These are phyloP conservation scores for Carex littledalei DNA, from an alignment of 176 grass and related monocot species.

Conservation along the genomic window DNA sequence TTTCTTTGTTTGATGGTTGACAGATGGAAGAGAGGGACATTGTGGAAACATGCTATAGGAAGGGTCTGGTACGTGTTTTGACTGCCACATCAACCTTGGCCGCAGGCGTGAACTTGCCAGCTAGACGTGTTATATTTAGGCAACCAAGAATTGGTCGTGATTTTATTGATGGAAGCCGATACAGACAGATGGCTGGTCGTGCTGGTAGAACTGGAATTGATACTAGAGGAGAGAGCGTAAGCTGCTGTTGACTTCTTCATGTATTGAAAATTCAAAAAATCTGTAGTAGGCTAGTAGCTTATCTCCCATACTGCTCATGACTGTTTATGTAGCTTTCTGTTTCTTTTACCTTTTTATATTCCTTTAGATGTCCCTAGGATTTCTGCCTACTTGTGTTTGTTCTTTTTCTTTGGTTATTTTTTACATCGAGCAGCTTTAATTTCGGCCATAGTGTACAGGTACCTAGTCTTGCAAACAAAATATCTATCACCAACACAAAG, in stretches of 20 bases:
- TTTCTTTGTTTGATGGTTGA: slow-evolving; percentile 14
- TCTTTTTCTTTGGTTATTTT: not conserved
- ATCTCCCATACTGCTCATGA: not conserved
- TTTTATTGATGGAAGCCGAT: slow-evolving; percentile 95
- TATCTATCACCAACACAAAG: not conserved
- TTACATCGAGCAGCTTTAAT: not conserved
- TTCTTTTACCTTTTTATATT: not conserved
- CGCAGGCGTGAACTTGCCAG: slow-evolving; percentile 97
- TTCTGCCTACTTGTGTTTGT: not conserved
- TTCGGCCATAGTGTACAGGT: not conserved
- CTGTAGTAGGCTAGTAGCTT: not conserved
- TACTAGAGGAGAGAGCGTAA: slow-evolving; percentile 98
- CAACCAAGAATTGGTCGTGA: slow-evolving; percentile 84
- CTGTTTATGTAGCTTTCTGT: not conserved
- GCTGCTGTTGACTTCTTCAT: slow-evolving; percentile 22
- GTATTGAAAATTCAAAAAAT: not conserved
- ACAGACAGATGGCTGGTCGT: slow-evolving; percentile 96
- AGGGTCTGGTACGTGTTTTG: slow-evolving; percentile 81
- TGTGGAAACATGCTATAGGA: slow-evolving; percentile 93
- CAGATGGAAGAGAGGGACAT: slow-evolving; percentile 96
- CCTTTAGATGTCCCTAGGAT: no score
- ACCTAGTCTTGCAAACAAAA: not conserved
- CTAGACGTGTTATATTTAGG: slow-evolving; percentile 94
- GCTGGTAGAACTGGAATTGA: slow-evolving; percentile 98
- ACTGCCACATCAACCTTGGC: slow-evolving; percentile 95